Conservation (phyloP, 352 stramenopile species). For the Phytophthora uliginosa region DNA sequence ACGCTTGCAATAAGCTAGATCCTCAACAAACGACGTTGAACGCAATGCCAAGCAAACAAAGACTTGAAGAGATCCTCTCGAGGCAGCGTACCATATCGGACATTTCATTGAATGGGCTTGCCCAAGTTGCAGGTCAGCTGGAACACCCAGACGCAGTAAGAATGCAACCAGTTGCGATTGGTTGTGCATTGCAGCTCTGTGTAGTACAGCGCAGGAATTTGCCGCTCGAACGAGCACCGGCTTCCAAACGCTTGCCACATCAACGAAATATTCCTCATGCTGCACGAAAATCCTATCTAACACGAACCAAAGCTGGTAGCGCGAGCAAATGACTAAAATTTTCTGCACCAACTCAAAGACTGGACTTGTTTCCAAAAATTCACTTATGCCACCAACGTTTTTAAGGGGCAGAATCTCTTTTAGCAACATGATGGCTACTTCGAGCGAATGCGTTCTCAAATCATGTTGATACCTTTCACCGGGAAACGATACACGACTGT, state of each 20-base stretch:
- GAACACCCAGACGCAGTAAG: constrained; percentile 56
- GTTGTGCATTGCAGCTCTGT: constrained; percentile 61
- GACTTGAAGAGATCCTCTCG: constrained; percentile 46
- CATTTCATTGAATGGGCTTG: constrained; percentile 33
- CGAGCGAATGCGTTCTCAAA: constrained; percentile 26
- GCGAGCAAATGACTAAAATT: constrained; percentile 58
- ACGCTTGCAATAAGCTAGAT: constrained; percentile 7
- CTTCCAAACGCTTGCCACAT: constrained; percentile 58
- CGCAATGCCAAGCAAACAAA: constrained; percentile 56
- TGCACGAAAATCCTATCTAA: constrained; percentile 52
- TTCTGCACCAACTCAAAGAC: constrained; percentile 58
- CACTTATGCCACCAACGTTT: constrained; percentile 35
- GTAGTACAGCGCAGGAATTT: constrained; percentile 54
- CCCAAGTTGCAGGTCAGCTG: constrained; percentile 43
- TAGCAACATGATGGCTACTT: constrained; percentile 38
- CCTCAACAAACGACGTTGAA: constrained; percentile 34
- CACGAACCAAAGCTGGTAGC: constrained; percentile 60
- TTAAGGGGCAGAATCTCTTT: constrained; percentile 25
- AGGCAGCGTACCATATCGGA: constrained; percentile 65
- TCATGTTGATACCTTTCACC: constrained; percentile 29
- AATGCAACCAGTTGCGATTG: constrained; percentile 53
- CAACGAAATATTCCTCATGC: constrained; percentile 44
- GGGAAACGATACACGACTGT: constrained; percentile 15
- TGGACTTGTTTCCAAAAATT: constrained; percentile 48
- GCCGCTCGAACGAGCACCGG: constrained; percentile 52